Percentiles rank a stretch among this genome's conserved stretches.
phyloP scores from a whole-genome alignment of 2,329 filamentous ascomycete genomes.

The Coleophoma crateriformis region DNA sequence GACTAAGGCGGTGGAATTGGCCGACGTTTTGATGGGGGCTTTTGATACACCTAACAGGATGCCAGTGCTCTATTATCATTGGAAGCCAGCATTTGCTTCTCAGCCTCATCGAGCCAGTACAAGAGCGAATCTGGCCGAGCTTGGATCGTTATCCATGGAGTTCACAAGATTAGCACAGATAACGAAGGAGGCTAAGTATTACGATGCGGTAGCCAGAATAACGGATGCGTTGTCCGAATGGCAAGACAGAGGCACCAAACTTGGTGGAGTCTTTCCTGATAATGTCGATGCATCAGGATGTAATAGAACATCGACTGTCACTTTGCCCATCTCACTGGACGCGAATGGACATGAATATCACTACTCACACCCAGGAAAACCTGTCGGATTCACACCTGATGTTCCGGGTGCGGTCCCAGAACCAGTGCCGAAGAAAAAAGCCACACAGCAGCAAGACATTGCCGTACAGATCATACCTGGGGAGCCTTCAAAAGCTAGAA shows the following conservation, averaged over 20 bases:
- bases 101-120: slow-evolving; percentile 57
- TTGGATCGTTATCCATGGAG: slow-evolving; percentile 74
- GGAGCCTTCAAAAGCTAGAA: slow-evolving; percentile 16
- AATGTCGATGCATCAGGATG: slow-evolving; percentile 76
- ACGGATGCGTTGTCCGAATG: slow-evolving; percentile 73
- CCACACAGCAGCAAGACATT: slow-evolving; percentile 9
- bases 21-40: slow-evolving; percentile 64
- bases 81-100: slow-evolving; percentile 60
- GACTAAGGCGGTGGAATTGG: slow-evolving; percentile 67
- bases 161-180: slow-evolving; percentile 86
- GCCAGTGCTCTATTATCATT: slow-evolving; percentile 77
- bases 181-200: slow-evolving; percentile 76
- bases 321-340: neutral
- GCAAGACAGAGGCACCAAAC: slow-evolving; percentile 60
- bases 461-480: slow-evolving; percentile 23
- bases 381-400: slow-evolving; percentile 24
- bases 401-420: slow-evolving; percentile 9
- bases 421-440: slow-evolving; percentile 16
- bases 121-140: slow-evolving; percentile 46
- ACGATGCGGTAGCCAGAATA: slow-evolving; percentile 82
- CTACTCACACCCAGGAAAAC: neutral
- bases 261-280: slow-evolving; percentile 79
- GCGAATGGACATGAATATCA: neutral
- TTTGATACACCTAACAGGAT: slow-evolving; percentile 91
- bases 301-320: slow-evolving; percentile 32